phyloP scores from a whole-genome alignment of 192 early-diverging fungal genomes.

The Oehlia diaphana region DNA sequence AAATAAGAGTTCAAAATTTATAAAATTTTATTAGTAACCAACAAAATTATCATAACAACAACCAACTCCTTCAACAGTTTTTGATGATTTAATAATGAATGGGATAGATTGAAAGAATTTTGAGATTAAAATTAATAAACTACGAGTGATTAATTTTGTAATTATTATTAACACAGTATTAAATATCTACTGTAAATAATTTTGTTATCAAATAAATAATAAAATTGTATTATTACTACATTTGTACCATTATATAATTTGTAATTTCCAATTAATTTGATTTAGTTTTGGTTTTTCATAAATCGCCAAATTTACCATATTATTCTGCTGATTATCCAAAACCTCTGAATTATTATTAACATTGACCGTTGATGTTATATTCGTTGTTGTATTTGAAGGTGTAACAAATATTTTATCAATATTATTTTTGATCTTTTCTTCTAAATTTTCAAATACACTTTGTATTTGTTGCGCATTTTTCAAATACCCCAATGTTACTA shows the following conservation, averaged over 20 bases:
- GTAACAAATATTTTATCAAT: constrained; percentile 7
- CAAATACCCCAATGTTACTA: neutral
- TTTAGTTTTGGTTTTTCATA: constrained; percentile 7
- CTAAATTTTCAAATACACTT: neutral
- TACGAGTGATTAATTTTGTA: no score
- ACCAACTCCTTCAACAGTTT: no score
- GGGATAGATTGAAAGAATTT: no score
- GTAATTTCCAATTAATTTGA: constrained; percentile 5
- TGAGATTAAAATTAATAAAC: no score
- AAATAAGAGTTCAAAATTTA: no score
- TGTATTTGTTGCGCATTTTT: constrained; percentile 20
- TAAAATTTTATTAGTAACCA: no score
- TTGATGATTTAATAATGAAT: no score
- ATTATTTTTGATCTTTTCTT: constrained; percentile 16
- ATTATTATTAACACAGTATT: no score
- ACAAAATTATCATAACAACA: no score
- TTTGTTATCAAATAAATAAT: no score
- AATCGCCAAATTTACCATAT: neutral
- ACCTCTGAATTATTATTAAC: neutral
- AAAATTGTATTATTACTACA: no score
- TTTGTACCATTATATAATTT: neutral
- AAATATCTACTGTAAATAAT: no score
- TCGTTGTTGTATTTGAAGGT: neutral
- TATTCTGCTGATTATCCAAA: neutral
- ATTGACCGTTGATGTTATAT: neutral